phyloP scores from a whole-genome alignment of 2,329 filamentous ascomycete species.

The Fusarium brevicatenulatum region DNA sequence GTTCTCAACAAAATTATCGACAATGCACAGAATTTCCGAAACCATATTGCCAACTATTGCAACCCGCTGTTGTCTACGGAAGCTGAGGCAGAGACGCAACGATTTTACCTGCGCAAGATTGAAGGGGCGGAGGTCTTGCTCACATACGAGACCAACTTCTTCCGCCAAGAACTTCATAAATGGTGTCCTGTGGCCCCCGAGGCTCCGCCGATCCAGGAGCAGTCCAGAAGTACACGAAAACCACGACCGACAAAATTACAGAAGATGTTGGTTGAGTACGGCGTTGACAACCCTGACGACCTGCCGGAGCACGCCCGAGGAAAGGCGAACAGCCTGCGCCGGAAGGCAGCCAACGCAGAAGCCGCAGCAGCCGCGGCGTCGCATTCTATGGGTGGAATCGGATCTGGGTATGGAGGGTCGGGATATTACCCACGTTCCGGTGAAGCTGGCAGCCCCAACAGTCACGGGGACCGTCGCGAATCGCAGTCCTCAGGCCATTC shows the following conservation, averaged over 20 bases:
- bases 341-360: constrained; percentile 73
- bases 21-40: constrained; percentile 84
- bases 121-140: constrained; percentile 95
- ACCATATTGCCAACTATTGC: constrained; percentile 82
- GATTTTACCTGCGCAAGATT: constrained; percentile 96
- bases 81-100: constrained; percentile 87
- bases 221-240: constrained; percentile 92
- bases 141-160: constrained; percentile 95
- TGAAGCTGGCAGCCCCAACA: constrained; percentile 31
- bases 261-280: constrained; percentile 89
- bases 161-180: constrained; percentile 93
- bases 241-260: constrained; percentile 96
- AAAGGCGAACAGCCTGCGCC: constrained; percentile 78
- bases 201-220: constrained; percentile 84
- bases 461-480: constrained; percentile 43
- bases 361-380: constrained; percentile 55
- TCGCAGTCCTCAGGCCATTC: constrained; percentile 44
- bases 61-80: constrained; percentile 83
- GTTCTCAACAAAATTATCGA: constrained; percentile 87
- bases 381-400: constrained; percentile 2
- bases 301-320: constrained; percentile 84
- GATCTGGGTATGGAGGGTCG: constrained; percentile 41
- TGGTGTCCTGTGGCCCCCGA: constrained; percentile 91
- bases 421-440: constrained; percentile 41
- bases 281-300: constrained; percentile 90